phyloP scores from a whole-genome alignment of 1,284 basidiomycete species.

The Apiotrichum siamense region DNA sequence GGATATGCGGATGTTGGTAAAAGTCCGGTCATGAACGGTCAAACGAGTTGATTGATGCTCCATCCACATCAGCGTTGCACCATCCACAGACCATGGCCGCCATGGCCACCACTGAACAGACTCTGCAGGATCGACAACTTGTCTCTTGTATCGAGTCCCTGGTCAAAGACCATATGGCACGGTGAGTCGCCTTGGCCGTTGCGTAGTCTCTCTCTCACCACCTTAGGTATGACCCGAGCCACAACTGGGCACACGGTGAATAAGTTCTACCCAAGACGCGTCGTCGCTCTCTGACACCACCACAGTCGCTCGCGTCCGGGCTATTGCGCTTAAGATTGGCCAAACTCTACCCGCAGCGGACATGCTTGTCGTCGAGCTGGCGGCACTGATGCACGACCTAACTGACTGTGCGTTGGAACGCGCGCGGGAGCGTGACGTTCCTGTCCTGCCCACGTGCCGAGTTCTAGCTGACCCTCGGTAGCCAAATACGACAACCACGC shows the following conservation, averaged over 20 bases:
- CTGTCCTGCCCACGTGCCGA: too few species aligned
- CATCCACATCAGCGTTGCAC: too few species aligned
- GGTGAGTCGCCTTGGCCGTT: slow-evolving; percentile 27
- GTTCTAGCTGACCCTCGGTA: slow-evolving; percentile 1
- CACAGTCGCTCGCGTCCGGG: slow-evolving; percentile 72
- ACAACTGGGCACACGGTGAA: slow-evolving; percentile 80
- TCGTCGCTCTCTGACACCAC: neutral
- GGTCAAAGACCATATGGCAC: slow-evolving; percentile 69
- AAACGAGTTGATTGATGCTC: too few species aligned
- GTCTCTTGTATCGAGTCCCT: slow-evolving; percentile 61
- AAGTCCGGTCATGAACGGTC: too few species aligned
- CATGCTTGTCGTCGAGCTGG: slow-evolving; percentile 68
- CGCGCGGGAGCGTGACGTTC: slow-evolving; percentile 4
- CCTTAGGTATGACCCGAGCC: slow-evolving; percentile 69
- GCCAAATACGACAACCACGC: slow-evolving; percentile 35
- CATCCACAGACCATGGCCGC: too few species aligned
- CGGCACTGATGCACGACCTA: slow-evolving; percentile 85
- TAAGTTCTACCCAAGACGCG: too few species aligned
- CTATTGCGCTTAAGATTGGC: slow-evolving; percentile 65
- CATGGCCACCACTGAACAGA: too few species aligned
- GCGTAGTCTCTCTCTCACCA: neutral
- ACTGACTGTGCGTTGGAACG: slow-evolving; percentile 11
- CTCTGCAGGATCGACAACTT: too few species aligned
- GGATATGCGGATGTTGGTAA: too few species aligned
- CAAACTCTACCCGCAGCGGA: slow-evolving; percentile 53